Evolutionary conservation across 2,329 filamentous ascomycete genomes (phyloP), one percentile per base, ranked within the genome.

Genomic region (Ophiocordyceps unilateralis): DNA sequence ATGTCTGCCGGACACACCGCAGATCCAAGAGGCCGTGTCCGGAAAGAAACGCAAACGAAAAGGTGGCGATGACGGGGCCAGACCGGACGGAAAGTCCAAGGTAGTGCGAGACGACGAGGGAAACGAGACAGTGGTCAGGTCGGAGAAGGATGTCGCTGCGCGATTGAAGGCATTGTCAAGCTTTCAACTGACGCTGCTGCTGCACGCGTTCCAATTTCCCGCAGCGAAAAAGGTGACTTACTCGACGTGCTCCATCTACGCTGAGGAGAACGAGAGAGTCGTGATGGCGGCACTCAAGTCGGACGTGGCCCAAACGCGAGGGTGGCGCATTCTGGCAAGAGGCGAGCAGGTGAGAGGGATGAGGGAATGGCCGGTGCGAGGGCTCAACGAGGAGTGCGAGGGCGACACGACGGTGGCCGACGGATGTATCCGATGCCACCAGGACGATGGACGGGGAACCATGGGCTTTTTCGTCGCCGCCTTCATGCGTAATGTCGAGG

Each of bases 401-500:
- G 71, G 69, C 1, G 64, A 76, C 42, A 55, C 67, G 36, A 60
- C 67, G 3, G 58, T 84, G 1, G 74, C 78, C 6, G 79, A 89
- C 22, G 83, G 73, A 3, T 94, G 87, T 54, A 81, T 95, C 44
- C 70, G 89, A 45, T 84, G 85, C 26, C 80, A 83, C 58, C 83
- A 88, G 51, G 83, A 77, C 22, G 86, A 89, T 51, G 79, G 78
- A 10, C 75, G 82, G 48, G 86, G 87, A 0, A 83, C 88, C 1
- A 94, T 95, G 74, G 89, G 91, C 0, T 96, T 98, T 61, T 98
- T 98, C 53, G 83, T 95, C 19, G 86, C 78, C n/a, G 85, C 73
- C 0, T 94, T 98, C 60, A 72, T 85, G 3, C 56, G 58, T 28
- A 55, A 53, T 22, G 43, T 41, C 30, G 46, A 37, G 7, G 45